Conservation (phyloP, 306 rosid genomes). For the Acacia melanoxylon region DNA sequence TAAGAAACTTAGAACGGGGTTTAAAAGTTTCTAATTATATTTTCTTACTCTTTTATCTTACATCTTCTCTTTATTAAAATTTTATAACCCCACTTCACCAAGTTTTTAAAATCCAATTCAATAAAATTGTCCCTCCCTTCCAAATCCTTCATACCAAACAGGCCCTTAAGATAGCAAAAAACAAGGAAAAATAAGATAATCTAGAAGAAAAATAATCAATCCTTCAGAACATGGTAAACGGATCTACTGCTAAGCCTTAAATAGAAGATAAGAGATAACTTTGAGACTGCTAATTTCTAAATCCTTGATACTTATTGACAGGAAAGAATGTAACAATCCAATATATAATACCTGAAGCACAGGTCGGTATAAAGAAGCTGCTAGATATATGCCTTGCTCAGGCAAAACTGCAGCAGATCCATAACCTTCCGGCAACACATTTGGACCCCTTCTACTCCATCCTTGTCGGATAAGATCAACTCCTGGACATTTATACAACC, state of each 20-base stretch:
- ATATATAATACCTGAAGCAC: slow-evolving; percentile 79
- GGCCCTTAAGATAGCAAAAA: not conserved
- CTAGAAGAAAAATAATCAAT: not conserved
- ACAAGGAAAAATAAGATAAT: not conserved
- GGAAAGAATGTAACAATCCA: slow-evolving; percentile 10
- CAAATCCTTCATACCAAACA: too few species aligned
- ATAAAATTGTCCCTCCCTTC: too few species aligned
- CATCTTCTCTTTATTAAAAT: too few species aligned
- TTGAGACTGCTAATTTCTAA: not conserved
- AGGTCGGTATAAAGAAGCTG: slow-evolving; percentile 93
- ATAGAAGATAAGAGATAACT: not conserved
- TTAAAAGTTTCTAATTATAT: too few species aligned
- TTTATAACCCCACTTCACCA: too few species aligned
- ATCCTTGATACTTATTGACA: not conserved
- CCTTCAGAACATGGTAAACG: not conserved
- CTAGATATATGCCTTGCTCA: slow-evolving; percentile 96
- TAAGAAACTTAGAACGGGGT: too few species aligned
- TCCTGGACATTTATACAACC: slow-evolving; percentile 54
- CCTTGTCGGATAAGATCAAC: slow-evolving; percentile 97
- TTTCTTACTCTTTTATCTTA: too few species aligned
- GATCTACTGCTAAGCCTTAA: not conserved
- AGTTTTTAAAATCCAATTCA: too few species aligned
- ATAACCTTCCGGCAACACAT: slow-evolving; percentile 92
- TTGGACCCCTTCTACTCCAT: slow-evolving; percentile 87
- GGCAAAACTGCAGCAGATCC: slow-evolving; percentile 97